Conservation (phyloP, 2,329 filamentous ascomycete genomes). For the Clonostachys byssicola region DNA sequence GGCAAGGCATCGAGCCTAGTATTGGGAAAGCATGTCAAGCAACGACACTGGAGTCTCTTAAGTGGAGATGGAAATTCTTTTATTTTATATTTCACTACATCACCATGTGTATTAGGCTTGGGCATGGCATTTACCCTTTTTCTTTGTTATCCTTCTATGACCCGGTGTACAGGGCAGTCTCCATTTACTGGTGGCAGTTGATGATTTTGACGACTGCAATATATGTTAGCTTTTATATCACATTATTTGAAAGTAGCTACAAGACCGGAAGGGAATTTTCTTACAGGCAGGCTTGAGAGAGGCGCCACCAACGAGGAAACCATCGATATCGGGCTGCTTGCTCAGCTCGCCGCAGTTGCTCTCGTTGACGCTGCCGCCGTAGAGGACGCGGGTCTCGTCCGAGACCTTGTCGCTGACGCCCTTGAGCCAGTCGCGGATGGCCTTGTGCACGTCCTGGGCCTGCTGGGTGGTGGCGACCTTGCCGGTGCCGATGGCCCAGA, state of each 20-base stretch:
- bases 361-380: constrained; percentile 93
- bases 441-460: constrained; percentile 90
- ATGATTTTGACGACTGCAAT: constrained; percentile 52
- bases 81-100: not conserved
- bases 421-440: constrained; percentile 85
- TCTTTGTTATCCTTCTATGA: not conserved
- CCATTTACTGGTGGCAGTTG: constrained; percentile 40
- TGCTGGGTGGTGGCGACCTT: constrained; percentile 87
- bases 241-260: not conserved
- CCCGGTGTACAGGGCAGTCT: too few species aligned
- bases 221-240: constrained; percentile 7
- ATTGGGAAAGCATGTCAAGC: not conserved
- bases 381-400: constrained; percentile 88
- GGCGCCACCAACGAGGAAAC: constrained; percentile 94
- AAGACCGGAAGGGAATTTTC: constrained; percentile 21
- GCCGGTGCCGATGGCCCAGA: constrained; percentile 94
- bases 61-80: not conserved
- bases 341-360: constrained; percentile 96
- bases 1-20: not conserved
- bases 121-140: not conserved
- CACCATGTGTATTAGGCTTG: not conserved
- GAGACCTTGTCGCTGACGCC: constrained; percentile 72
- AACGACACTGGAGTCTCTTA: not conserved
- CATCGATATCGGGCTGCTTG: constrained; percentile 93
- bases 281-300: constrained; percentile 94